A percentile compares a stretch with the other conserved stretches of the same genome.
These are phyloP conservation scores for Amaranthus hypochondriacus DNA, from an alignment of 148 eudicot genomes.

Conservation along the genomic window DNA sequence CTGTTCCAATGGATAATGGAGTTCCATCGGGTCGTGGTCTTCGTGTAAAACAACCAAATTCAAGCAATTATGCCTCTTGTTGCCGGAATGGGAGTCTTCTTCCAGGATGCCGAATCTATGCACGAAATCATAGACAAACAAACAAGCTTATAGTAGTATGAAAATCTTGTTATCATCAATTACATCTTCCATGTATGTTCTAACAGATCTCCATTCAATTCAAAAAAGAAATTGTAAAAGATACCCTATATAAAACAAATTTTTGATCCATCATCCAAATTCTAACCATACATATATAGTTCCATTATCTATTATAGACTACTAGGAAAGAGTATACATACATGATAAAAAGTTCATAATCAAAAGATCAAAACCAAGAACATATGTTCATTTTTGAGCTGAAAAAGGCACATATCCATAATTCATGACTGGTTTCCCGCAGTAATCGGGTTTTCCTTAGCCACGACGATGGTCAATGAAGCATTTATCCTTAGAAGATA, in stretches of 20 bases:
- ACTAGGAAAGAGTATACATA: constrained; percentile 14
- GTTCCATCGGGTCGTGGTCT: too few relatives aligned
- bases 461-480: not conserved
- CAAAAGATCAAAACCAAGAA: constrained; percentile 5
- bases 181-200: too few relatives aligned
- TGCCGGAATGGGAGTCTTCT: not conserved
- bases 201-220: too few relatives aligned
- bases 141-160: too few relatives aligned
- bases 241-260: constrained; percentile 4
- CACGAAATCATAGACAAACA: too few relatives aligned
- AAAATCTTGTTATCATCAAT: too few relatives aligned
- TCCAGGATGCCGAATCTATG: too few relatives aligned
- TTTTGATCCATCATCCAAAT: constrained; percentile 8
- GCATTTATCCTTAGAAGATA: constrained; percentile 40
- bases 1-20: too few relatives aligned
- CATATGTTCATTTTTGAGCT: constrained; percentile 2
- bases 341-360: constrained; percentile 9
- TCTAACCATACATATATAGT: constrained; percentile 9
- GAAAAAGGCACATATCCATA: not conserved
- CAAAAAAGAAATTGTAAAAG: not conserved
- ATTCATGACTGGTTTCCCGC: not conserved
- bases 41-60: not conserved
- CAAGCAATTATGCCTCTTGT: not conserved
- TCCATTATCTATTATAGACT: constrained; percentile 9
- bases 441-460: not conserved